Evolutionary conservation across 371 early-diverging fungal species (phyloP), one percentile per base, ranked within the genome.

Genomic region (Smittium culicis): DNA sequence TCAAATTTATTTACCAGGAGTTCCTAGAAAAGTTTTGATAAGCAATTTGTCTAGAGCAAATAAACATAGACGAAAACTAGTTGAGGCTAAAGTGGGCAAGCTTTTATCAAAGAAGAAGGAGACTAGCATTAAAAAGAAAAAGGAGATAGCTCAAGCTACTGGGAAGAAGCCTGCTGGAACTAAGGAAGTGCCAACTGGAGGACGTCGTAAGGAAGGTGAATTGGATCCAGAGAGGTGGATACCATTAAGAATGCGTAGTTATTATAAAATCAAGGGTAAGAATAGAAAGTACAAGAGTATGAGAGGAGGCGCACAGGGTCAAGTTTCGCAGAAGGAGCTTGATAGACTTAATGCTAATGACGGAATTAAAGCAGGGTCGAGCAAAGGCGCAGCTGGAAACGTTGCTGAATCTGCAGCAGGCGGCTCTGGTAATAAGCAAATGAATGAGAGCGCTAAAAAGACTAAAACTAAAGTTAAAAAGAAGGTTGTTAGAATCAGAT

Each of bases 241-340:
- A 31, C 77, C 77, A 1, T 66, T 76, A 61, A 70, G 65, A 17
- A 72, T 76, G 71, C 75, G 77, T 32, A 73, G 77, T 33, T 77
- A 74, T 69, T 76, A 76, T 62, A 70, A 70, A 59, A 68, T 75
- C 8, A 75, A 73, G 25, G 76, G 76, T 11, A 71, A 72, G 30
- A 54, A 54, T 31, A 28, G 66, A 32, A 54, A 60, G 54, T n/a
- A 24, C 17, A 35, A 59, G 28, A 70, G 69, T 67, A 34, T 64
- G 35, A 72, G 74, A 33, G 71, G 75, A 28, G 75, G 75, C 1
- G 73, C 77, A 24, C 77, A 76, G 35, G 77, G 77, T 5, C 5
- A n/a, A 5, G 63, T 63, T n/a, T 63, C 63, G n/a, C 34, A n/a
- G n/a, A 35, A 63, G 63, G 63, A 31, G n/a, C 34, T 35, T 34